Evolutionary conservation across 2,329 filamentous ascomycete species (phyloP), one percentile per base, ranked within the genome.

Genomic region (Monosporascus sp.): DNA sequence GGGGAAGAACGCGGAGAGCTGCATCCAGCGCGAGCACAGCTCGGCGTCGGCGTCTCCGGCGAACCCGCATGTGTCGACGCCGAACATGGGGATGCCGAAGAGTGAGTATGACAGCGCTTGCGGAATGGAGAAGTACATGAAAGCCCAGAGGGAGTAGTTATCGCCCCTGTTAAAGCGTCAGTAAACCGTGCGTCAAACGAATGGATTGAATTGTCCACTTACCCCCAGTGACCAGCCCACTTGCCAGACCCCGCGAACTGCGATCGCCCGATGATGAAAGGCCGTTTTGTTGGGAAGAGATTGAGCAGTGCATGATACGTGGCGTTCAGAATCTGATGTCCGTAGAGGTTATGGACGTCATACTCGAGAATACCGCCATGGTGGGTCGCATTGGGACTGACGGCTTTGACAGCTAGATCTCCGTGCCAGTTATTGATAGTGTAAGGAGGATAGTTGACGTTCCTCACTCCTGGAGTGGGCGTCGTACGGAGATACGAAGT

Each of bases 251-350:
- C 90, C 9, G 88, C 80, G 64, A 93, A 94, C 1, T 90, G 94
- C 40, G 86, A 90, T 17, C 91, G 85, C 0, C 87, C 88, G 63
- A 96, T 91, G 65, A 96, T 88, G 71, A 95, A 90, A 0, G 91
- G 91, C 0, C 91, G 84, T 67, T 88, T 88, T 16, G 73, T 76
- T 0, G 87, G 83, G 55, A 83, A 82, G 19, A 89, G 76, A 2
- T 76, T 68, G 3, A 86, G 73, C 34, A 94, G 80, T 53, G 84
- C 88, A 47, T 86, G 73, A 65, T 91, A 90, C 0, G 90, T 94
- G 9, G 88, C 87, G 55, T 88, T 87, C 53, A 91, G 76, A 59
- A 92, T 88, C 66, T 87, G 84, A 62, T 88, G 80, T 1, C 89
- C 89, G 63, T 79, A 93, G 1, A 94, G 72, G 64, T 90, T 94